phyloP scores from a whole-genome alignment of 2,329 filamentous ascomycete species.

The Triangularia setosa region DNA sequence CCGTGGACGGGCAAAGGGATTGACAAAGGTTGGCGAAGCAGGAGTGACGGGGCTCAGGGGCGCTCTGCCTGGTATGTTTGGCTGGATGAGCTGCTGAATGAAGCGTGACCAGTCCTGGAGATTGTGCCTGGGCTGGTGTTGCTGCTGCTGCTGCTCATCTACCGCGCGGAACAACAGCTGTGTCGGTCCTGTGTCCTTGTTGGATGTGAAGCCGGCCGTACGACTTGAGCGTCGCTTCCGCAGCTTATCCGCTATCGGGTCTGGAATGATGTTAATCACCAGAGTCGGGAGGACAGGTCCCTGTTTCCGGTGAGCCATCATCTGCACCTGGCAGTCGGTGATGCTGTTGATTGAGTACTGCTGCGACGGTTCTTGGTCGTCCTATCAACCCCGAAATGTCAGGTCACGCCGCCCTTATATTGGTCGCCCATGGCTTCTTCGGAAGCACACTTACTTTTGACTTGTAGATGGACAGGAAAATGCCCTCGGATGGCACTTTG shows the following conservation, averaged over 20 bases:
- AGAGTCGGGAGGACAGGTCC: conserved; percentile 57
- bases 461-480: conserved; percentile 54
- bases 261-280: conserved; percentile 50
- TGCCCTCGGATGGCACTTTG: conserved; percentile 35
- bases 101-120: conserved; percentile 58
- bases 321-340: conserved; percentile 56
- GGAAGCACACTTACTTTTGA: conserved; percentile 41
- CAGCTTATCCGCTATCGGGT: conserved; percentile 52
- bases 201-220: conserved; percentile 52
- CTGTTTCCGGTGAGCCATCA: conserved; percentile 59
- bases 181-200: conserved; percentile 46
- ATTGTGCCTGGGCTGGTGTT: conserved; percentile 30
- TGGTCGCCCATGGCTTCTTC: conserved; percentile 16
- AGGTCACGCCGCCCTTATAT: background rate
- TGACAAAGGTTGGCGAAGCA: conserved; percentile 50
- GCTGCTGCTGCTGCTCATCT: conserved; percentile 39
- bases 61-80: conserved; percentile 35
- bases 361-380: conserved; percentile 51
- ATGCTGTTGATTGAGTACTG: conserved; percentile 51
- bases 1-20: conserved; percentile 45
- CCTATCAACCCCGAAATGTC: conserved; percentile 32
- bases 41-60: conserved; percentile 51
- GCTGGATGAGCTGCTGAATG: conserved; percentile 44
- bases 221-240: conserved; percentile 63
- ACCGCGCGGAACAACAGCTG: conserved; percentile 55